These are phyloP conservation scores for Xylaria sp. DNA, from an alignment of 2,329 filamentous ascomycete genomes.

Conservation along the genomic window DNA sequence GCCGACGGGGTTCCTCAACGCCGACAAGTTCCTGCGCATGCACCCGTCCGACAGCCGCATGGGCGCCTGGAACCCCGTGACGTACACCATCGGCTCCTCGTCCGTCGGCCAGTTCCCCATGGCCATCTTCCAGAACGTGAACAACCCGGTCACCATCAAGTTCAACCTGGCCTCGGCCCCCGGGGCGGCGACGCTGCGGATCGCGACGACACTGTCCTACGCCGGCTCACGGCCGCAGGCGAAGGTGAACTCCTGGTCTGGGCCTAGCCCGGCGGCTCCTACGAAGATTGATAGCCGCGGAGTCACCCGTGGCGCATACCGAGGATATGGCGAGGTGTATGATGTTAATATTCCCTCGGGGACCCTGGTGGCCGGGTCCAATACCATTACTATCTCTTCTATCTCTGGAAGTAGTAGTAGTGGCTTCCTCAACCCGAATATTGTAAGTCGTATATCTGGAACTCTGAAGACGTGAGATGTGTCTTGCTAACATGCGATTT, in stretches of 20 bases:
- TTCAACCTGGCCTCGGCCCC: slow-evolving; percentile 65
- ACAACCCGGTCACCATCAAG: slow-evolving; percentile 69
- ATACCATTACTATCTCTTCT: slow-evolving; percentile 71
- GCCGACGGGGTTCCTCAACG: slow-evolving; percentile 73
- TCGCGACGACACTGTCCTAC: slow-evolving; percentile 73
- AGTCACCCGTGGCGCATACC: slow-evolving; percentile 73
- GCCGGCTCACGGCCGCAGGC: slow-evolving; percentile 67
- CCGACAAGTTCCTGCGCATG: slow-evolving; percentile 74
- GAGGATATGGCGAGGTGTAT: slow-evolving; percentile 72
- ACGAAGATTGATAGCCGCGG: slow-evolving; percentile 73
- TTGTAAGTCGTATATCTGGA: slow-evolving; percentile 50
- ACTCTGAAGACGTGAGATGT: slow-evolving; percentile 10
- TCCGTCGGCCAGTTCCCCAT: slow-evolving; percentile 68
- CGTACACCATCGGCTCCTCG: slow-evolving; percentile 70
- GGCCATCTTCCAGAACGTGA: slow-evolving; percentile 71
- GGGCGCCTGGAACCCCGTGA: slow-evolving; percentile 68
- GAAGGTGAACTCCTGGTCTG: slow-evolving; percentile 66
- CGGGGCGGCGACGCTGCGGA: slow-evolving; percentile 67
- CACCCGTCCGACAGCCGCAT: slow-evolving; percentile 74
- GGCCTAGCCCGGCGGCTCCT: slow-evolving; percentile 62
- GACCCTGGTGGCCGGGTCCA: slow-evolving; percentile 67
- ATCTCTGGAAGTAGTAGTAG: slow-evolving; percentile 68
- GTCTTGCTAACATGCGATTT: neutral
- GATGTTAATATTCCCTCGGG: slow-evolving; percentile 69
- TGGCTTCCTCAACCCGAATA: slow-evolving; percentile 68